Evolutionary conservation across 73 alveolate genomes (phyloP).

Genomic region (Blepharisma stoltei): DNA sequence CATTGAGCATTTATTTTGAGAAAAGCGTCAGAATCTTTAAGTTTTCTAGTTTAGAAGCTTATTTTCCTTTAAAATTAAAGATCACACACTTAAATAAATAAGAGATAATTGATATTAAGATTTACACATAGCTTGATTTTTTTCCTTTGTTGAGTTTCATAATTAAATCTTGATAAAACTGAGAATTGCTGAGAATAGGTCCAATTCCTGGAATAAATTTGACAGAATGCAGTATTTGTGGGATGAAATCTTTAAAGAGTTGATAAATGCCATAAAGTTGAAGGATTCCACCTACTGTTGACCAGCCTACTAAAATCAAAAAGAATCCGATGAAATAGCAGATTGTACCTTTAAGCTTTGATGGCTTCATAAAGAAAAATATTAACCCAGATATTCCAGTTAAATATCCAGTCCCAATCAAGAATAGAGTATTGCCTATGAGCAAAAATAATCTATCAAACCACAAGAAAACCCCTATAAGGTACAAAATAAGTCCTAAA

Average conservation of each 20-base stretch:
- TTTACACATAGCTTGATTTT: no score
- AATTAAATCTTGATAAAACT: neutral
- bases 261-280: constrained; percentile 16
- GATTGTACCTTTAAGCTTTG: constrained; percentile 7
- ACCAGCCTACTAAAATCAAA: neutral
- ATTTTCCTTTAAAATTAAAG: no score
- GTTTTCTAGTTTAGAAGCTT: no score
- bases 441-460: neutral
- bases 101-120: no score
- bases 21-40: no score
- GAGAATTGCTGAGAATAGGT: neutral
- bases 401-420: constrained; percentile 7
- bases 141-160: neutral
- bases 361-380: constrained; percentile 9
- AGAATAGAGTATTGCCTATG: constrained; percentile 1
- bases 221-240: neutral
- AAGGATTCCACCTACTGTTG: neutral
- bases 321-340: constrained; percentile 7
- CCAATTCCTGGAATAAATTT: constrained; percentile 29
- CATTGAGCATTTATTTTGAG: no score
- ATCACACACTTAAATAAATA: no score
- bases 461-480: neutral
- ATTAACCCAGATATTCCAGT: neutral
- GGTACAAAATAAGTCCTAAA: neutral
- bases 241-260: neutral